Evolutionary conservation across 2,329 filamentous ascomycete genomes (phyloP).

Genomic region (Pseudocercospora vitis): DNA sequence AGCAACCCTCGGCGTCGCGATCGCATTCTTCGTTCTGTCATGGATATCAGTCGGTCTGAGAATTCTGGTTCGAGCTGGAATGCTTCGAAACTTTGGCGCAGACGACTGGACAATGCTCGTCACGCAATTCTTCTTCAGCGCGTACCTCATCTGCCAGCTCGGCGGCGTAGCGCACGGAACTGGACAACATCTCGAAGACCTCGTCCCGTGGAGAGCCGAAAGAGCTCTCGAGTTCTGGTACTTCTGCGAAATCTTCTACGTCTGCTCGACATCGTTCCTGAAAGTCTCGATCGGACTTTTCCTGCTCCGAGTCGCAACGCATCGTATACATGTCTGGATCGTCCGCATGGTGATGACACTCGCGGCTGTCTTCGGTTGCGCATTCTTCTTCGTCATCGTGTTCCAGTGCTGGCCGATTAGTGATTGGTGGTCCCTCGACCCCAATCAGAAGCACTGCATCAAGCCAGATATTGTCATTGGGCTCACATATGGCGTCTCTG

Average conservation of each 20-base stretch:
- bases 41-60: conserved; percentile 42
- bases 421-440: conserved; percentile 53
- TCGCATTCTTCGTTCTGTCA: conserved; percentile 42
- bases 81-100: conserved; percentile 42
- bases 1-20: conserved; percentile 24
- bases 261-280: conserved; percentile 48
- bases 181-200: conserved; percentile 40
- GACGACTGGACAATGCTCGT: conserved; percentile 47
- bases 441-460: conserved; percentile 44
- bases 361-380: conserved; percentile 47
- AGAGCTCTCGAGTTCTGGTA: conserved; percentile 49
- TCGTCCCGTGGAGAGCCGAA: conserved; percentile 29
- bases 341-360: conserved; percentile 51
- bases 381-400: conserved; percentile 53
- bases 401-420: conserved; percentile 56
- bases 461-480: conserved; percentile 50
- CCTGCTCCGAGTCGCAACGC: conserved; percentile 53
- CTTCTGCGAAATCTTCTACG: conserved; percentile 58
- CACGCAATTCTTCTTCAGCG: conserved; percentile 42
- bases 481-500: conserved; percentile 37
- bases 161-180: conserved; percentile 43
- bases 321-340: conserved; percentile 47
- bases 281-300: conserved; percentile 57
- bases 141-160: conserved; percentile 44
- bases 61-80: conserved; percentile 40